Conservation (phyloP, 75 land plant genomes). For the Isoetes taiwanensis region DNA sequence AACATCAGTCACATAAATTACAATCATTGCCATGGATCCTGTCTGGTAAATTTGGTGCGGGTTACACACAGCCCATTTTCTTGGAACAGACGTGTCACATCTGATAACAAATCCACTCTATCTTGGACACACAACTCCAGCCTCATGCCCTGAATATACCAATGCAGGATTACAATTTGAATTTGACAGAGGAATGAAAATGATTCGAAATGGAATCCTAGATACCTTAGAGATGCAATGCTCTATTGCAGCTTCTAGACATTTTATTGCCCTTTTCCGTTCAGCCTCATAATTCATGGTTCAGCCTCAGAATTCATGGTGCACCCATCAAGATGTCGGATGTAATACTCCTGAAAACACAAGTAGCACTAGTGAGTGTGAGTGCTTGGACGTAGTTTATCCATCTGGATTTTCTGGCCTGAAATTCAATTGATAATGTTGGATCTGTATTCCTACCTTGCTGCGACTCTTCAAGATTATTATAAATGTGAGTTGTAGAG, state of each 20-base stretch:
- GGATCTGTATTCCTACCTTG: no score
- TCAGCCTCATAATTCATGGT: slow-evolving; percentile 1
- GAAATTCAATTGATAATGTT: no score
- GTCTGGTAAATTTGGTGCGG: slow-evolving; percentile 33
- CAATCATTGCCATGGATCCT: slow-evolving; percentile 35
- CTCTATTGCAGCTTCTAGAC: slow-evolving; percentile 7
- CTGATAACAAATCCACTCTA: slow-evolving; percentile 33
- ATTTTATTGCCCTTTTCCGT: background rate
- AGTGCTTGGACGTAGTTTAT: no score
- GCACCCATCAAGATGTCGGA: slow-evolving; percentile 1
- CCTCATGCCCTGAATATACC: slow-evolving; percentile 36
- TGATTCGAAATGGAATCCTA: no score
- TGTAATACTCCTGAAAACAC: slow-evolving; percentile 7
- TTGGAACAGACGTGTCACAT: slow-evolving; percentile 35
- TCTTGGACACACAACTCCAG: slow-evolving; percentile 40
- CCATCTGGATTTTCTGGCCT: no score
- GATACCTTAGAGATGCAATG: background rate
- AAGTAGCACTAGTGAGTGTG: no score
- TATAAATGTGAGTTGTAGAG: no score
- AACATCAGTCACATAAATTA: slow-evolving; percentile 39
- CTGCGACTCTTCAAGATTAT: no score
- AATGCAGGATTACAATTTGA: no score
- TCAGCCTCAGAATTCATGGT: no score
- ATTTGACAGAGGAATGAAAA: no score
- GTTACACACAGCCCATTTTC: slow-evolving; percentile 36